phyloP scores from a whole-genome alignment of 2,329 filamentous ascomycete genomes.

The Alternaria solani region DNA sequence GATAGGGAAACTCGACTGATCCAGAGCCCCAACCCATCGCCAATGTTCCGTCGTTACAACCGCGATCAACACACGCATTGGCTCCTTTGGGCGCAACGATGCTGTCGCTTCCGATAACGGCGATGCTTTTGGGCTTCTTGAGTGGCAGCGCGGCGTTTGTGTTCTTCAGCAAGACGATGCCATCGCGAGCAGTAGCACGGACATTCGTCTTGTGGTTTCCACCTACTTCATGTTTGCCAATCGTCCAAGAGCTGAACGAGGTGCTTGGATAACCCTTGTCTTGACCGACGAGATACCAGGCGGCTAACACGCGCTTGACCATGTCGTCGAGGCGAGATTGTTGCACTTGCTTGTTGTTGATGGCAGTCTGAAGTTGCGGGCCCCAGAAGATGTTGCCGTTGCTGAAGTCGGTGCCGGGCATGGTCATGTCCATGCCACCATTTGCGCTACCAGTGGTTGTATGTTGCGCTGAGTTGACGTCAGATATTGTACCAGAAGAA shows the following conservation, averaged over 20 bases:
- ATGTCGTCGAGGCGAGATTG: slow-evolving; percentile 54
- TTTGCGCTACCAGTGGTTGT: slow-evolving; percentile 54
- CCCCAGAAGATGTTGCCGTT: slow-evolving; percentile 64
- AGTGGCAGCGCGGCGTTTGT: slow-evolving; percentile 74
- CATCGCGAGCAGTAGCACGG: slow-evolving; percentile 55
- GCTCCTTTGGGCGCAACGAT: slow-evolving; percentile 76
- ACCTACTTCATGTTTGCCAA: slow-evolving; percentile 50
- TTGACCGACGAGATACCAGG: slow-evolving; percentile 60
- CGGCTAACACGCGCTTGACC: slow-evolving; percentile 56
- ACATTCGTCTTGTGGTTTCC: slow-evolving; percentile 52
- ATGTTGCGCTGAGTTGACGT: slow-evolving; percentile 52
- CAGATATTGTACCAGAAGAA: background rate
- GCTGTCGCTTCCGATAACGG: slow-evolving; percentile 78
- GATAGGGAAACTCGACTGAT: slow-evolving; percentile 56
- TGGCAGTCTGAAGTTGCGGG: slow-evolving; percentile 60
- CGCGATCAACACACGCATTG: slow-evolving; percentile 79
- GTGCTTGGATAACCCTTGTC: slow-evolving; percentile 55
- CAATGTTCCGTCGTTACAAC: slow-evolving; percentile 67
- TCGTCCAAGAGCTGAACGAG: slow-evolving; percentile 58
- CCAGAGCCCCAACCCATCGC: slow-evolving; percentile 75
- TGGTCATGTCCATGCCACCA: slow-evolving; percentile 63
- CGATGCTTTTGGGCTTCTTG: slow-evolving; percentile 68
- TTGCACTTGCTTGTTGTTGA: slow-evolving; percentile 57
- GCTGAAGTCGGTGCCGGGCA: slow-evolving; percentile 58
- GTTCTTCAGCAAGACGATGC: slow-evolving; percentile 69